Base-by-base conservation (phyloP, 306 rosid species). In the Erythrophleum fordii region DNA sequence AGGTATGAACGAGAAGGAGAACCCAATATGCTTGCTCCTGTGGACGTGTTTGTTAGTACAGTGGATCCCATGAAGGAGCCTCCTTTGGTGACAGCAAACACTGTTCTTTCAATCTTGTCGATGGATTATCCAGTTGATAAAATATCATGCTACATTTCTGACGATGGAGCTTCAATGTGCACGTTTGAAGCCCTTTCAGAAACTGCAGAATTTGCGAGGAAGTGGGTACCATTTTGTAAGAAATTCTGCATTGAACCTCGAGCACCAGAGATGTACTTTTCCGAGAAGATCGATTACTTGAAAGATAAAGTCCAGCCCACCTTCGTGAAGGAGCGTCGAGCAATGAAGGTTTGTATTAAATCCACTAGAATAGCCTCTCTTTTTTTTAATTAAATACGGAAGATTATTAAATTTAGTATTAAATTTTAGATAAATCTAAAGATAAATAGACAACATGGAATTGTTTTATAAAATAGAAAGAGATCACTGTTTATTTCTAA, bases 1-100 rank as follows among this genome's bases (percentile, higher is more conserved):
- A 85, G 88, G 81, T 85, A 88, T 84, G 98, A 94, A 81, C 86
- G 92, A 44, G 98, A 94, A 84, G 97, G 93, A 5, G 97, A 94
- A 80, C 97, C 97, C 2, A 94, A 91, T 53, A 75, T 89, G 97
- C 97, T 94, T 59, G 82, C 89, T 26, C 92, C 98, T 20, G 97
- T 91, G 6, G 98, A 94, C 79, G 86, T 94, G 66, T 94, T 94
- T 68, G 98, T 94, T 41, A 92, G 97, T 90, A 94, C 98, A 20
- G 98, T 94, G 92, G 98, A 94, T 80, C 98, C 98, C 9, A 84
- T 92, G 97, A 94, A 94, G 90, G 98, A 94, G 73, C 98, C 98
- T 82, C 98, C 98, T 31, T 83, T 94, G 80, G 90, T 86, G 73
- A 94, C 98, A 73, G 94, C 94, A 37, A 94, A 94, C 88, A 92